Evolutionary conservation across 1,284 basidiomycete genomes (phyloP).

Genomic region (Pseudozyma thailandica): DNA sequence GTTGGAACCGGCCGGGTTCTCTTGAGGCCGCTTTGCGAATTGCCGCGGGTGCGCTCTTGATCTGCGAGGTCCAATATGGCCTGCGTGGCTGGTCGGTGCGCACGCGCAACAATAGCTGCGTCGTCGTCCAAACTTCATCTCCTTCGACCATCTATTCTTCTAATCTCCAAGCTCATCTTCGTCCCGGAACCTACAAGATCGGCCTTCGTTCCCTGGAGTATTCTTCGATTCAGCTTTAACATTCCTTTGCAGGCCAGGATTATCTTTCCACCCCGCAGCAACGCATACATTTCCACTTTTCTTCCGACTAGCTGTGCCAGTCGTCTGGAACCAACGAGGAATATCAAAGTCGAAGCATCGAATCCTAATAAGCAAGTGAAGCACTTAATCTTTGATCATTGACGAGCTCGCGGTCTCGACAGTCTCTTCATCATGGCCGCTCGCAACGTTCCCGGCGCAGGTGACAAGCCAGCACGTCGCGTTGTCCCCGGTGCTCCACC

Average conservation of each 20-base stretch:
- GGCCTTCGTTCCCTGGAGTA: not conserved
- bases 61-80: too few species aligned
- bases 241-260: not conserved
- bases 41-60: too few species aligned
- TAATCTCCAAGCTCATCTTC: not conserved
- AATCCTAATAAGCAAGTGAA: not conserved
- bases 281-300: constrained; percentile 5
- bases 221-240: not conserved
- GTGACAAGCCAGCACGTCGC: constrained; percentile 38
- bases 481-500: constrained; percentile 41
- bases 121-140: not conserved
- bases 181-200: not conserved
- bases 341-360: not conserved
- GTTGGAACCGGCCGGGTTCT: too few species aligned
- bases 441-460: constrained; percentile 28
- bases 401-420: not conserved
- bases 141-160: not conserved
- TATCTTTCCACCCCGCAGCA: not conserved
- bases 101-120: not conserved
- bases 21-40: too few species aligned
- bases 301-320: too few species aligned
- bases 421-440: constrained; percentile 21
- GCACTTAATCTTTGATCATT: not conserved
- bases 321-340: not conserved
- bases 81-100: constrained; percentile 13